phyloP scores from a whole-genome alignment of 2,329 filamentous ascomycete genomes.

The Pyrenochaeta sp. region DNA sequence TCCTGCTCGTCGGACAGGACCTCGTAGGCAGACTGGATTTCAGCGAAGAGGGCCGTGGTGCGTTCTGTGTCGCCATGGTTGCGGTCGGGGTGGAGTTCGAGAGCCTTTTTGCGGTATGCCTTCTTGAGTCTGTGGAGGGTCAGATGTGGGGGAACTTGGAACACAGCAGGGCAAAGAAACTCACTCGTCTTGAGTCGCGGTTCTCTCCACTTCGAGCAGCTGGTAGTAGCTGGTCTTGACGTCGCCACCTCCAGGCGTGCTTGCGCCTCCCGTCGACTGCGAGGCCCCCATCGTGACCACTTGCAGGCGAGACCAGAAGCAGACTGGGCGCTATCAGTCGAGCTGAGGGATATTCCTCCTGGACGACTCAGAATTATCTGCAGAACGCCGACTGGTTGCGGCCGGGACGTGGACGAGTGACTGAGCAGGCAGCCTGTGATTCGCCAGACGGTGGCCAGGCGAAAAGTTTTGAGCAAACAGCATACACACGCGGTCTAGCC shows the following conservation, averaged over 20 bases:
- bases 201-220: conserved; percentile 74
- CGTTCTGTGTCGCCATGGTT: conserved; percentile 87
- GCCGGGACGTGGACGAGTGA: conserved; percentile 14
- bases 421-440: conserved; percentile 19
- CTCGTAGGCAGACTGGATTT: conserved; percentile 92
- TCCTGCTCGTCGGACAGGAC: conserved; percentile 96
- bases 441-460: conserved; percentile 15
- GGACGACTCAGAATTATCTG: conserved; percentile 15
- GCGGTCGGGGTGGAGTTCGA: conserved; percentile 93
- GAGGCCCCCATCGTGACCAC: conserved; percentile 54
- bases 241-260: conserved; percentile 30
- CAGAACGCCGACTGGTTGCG: conserved; percentile 11
- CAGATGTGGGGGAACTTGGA: conserved; percentile 1
- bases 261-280: conserved; percentile 50
- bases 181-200: conserved; percentile 82
- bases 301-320: conserved; percentile 3
- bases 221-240: conserved; percentile 85
- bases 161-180: conserved; percentile 26
- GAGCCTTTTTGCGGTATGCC: conserved; percentile 86
- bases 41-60: conserved; percentile 85
- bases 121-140: conserved; percentile 76
- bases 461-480: conserved; percentile 16
- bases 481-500: conserved; percentile 13
- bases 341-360: conserved; percentile 11
- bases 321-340: conserved; percentile 14